Evolutionary conservation across 2,329 filamentous ascomycete species (phyloP).

Genomic region (Aureobasidium sp.): DNA sequence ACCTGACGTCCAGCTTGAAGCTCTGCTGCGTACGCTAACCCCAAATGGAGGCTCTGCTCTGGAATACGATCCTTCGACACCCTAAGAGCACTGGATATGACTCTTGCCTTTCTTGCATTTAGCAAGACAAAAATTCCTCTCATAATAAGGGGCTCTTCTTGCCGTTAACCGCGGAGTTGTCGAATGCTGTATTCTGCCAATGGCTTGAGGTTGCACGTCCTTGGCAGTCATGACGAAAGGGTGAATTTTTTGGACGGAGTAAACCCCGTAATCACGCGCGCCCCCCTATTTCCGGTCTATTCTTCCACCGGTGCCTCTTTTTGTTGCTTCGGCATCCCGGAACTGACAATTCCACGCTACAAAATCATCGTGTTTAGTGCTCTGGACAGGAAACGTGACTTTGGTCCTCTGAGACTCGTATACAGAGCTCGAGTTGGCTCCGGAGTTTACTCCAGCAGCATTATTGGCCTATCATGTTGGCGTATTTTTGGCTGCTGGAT

Average conservation of each 20-base stretch:
- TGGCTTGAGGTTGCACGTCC: neutral
- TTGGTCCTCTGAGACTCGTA: neutral
- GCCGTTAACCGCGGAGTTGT: too few relatives aligned
- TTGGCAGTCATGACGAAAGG: neutral
- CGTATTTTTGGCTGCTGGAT: neutral
- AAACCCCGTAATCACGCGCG: neutral
- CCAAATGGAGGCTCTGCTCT: neutral
- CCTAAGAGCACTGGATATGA: neutral
- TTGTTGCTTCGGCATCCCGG: neutral
- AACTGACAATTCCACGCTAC: too few relatives aligned
- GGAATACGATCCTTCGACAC: neutral
- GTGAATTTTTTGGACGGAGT: neutral
- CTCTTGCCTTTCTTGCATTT: neutral
- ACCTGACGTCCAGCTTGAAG: neutral
- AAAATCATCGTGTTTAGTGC: neutral
- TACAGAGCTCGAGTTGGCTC: neutral
- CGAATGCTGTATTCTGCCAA: neutral
- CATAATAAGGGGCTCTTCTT: neutral
- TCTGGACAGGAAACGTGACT: neutral
- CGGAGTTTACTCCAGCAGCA: neutral
- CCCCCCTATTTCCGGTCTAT: neutral
- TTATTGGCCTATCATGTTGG: neutral
- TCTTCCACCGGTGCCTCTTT: neutral
- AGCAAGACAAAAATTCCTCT: neutral
- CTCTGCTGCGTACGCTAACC: neutral